phyloP scores from a whole-genome alignment of 164 flowering plant species.

The Magnolia kwangsiensis region DNA sequence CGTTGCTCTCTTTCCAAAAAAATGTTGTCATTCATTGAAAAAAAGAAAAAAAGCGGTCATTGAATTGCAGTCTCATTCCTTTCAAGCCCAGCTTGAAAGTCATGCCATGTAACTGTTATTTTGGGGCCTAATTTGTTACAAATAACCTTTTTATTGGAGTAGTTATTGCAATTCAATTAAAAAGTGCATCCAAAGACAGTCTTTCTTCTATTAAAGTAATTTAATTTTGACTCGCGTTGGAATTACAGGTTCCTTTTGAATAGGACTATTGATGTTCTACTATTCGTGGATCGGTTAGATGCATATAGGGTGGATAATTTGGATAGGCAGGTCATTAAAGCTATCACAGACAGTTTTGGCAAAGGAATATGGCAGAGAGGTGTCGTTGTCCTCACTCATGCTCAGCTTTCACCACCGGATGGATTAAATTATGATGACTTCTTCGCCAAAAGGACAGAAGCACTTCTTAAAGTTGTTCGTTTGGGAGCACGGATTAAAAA shows the following conservation, averaged over 20 bases:
- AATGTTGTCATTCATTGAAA: too few species aligned
- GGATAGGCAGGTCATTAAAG: conserved; percentile 79
- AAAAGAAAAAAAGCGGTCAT: too few species aligned
- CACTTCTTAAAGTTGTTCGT: conserved; percentile 66
- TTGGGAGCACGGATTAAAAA: conserved; percentile 57
- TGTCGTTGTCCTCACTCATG: conserved; percentile 87
- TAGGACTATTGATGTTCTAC: conserved; percentile 90
- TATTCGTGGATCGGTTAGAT: conserved; percentile 95
- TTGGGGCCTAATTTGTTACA: too few species aligned
- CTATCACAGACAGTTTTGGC: conserved; percentile 85
- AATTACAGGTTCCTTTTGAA: conserved; percentile 73
- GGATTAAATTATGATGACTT: conserved; percentile 78
- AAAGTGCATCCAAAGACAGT: too few species aligned
- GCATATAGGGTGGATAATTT: conserved; percentile 88
- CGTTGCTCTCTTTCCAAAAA: too few species aligned
- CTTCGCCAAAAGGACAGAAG: conserved; percentile 66
- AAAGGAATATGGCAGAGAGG: conserved; percentile 79
- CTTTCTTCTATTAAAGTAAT: too few species aligned
- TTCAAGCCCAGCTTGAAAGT: too few species aligned
- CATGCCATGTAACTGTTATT: too few species aligned
- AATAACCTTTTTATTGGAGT: too few species aligned
- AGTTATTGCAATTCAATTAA: too few species aligned
- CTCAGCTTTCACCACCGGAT: conserved; percentile 94
- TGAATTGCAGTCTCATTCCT: too few species aligned
- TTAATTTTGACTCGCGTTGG: too few species aligned